phyloP scores from a whole-genome alignment of 805 yeast genomes.

The Myxozyma geophila region DNA sequence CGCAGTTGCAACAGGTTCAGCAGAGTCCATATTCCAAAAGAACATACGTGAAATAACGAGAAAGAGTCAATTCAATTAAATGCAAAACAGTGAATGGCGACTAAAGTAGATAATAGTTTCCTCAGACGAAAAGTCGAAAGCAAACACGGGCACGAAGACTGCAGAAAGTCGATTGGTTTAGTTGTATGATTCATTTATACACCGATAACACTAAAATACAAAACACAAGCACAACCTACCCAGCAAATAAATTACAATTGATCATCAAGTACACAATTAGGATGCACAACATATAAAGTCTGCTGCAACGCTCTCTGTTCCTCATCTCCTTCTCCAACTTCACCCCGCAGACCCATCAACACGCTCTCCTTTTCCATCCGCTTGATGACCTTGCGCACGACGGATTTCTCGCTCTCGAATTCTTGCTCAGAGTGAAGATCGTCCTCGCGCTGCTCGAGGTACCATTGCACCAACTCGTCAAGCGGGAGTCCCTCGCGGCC shows the following conservation, averaged over 20 bases:
- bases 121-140: too few species aligned
- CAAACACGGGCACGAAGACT: too few species aligned
- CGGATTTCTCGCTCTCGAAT: constrained; percentile 67
- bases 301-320: constrained; percentile 31
- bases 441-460: constrained; percentile 72
- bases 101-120: too few species aligned
- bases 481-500: constrained; percentile 65
- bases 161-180: too few species aligned
- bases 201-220: background rate
- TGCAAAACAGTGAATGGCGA: too few species aligned
- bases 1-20: too few species aligned
- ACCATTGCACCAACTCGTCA: constrained; percentile 76
- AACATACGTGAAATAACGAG: too few species aligned
- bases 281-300: constrained; percentile 64
- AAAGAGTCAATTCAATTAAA: too few species aligned
- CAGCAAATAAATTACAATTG: constrained; percentile 7
- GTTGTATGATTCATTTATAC: too few species aligned
- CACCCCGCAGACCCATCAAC: constrained; percentile 67
- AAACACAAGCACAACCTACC: background rate
- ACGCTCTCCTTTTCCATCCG: constrained; percentile 84
- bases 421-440: constrained; percentile 71
- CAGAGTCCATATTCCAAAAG: too few species aligned
- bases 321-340: constrained; percentile 47
- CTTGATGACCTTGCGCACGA: constrained; percentile 79
- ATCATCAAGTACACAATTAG: constrained; percentile 59